phyloP scores from a whole-genome alignment of 2,329 filamentous ascomycete genomes.

The Cladosporium sp. region DNA sequence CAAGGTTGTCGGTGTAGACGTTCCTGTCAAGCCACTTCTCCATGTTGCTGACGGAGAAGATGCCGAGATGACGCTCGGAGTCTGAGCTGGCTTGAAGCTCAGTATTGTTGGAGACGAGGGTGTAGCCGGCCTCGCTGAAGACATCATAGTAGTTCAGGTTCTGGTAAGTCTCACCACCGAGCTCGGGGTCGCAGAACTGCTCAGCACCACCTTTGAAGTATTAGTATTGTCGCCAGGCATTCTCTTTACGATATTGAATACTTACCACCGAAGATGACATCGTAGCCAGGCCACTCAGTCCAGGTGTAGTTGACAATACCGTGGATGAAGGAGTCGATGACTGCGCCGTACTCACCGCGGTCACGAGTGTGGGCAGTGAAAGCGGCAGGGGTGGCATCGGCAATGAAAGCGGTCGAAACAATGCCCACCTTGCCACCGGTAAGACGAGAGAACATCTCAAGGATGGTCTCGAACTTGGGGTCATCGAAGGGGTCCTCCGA shows the following conservation, averaged over 20 bases:
- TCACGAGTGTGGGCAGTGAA: constrained; percentile 68
- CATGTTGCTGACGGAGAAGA: constrained; percentile 71
- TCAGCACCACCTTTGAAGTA: constrained; percentile 60
- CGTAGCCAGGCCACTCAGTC: constrained; percentile 68
- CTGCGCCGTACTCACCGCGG: constrained; percentile 63
- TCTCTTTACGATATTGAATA: background rate
- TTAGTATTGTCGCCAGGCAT: background rate
- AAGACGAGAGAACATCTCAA: constrained; percentile 69
- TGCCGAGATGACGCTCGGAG: constrained; percentile 64
- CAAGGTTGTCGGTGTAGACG: constrained; percentile 68
- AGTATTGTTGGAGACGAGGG: constrained; percentile 69
- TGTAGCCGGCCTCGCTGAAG: constrained; percentile 69
- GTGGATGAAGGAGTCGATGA: constrained; percentile 73
- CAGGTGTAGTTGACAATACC: constrained; percentile 77
- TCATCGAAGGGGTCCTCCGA: constrained; percentile 71
- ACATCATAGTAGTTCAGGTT: constrained; percentile 68
- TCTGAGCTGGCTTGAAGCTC: constrained; percentile 57
- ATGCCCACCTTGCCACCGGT: constrained; percentile 57
- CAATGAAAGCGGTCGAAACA: constrained; percentile 75
- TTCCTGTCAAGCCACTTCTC: constrained; percentile 86
- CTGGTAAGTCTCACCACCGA: constrained; percentile 60
- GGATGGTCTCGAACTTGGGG: constrained; percentile 80
- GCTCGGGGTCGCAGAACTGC: constrained; percentile 59
- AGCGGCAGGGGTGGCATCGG: constrained; percentile 78
- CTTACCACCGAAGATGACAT: constrained; percentile 67